phyloP scores from a whole-genome alignment of 2,329 filamentous ascomycete genomes.

The Alternaria brassicicola region DNA sequence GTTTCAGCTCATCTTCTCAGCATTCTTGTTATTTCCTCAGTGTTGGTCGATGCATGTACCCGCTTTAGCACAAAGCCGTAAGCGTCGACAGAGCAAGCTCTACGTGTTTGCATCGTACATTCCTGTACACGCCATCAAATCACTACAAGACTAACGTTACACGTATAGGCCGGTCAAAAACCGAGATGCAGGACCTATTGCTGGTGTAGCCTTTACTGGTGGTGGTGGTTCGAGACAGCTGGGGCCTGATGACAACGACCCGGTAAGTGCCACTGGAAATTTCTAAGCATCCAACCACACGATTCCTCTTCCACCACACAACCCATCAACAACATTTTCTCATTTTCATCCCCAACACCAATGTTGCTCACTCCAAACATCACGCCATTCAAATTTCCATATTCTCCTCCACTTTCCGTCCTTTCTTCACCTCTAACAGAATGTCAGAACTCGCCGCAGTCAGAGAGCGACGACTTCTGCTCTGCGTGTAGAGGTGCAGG shows the following conservation, averaged over 20 bases:
- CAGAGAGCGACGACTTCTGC: slow-evolving; percentile 87
- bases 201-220: slow-evolving; percentile 64
- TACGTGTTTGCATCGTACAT: slow-evolving; percentile 38
- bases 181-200: slow-evolving; percentile 67
- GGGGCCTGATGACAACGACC: slow-evolving; percentile 63
- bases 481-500: slow-evolving; percentile 83
- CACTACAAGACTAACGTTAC: slow-evolving; percentile 40
- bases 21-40: too few species aligned
- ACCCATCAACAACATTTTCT: slow-evolving; percentile 38
- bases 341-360: slow-evolving; percentile 38
- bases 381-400: slow-evolving; percentile 41
- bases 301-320: slow-evolving; percentile 47
- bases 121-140: slow-evolving; percentile 26
- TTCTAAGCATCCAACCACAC: slow-evolving; percentile 52
- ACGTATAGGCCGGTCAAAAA: slow-evolving; percentile 74
- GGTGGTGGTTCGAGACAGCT: slow-evolving; percentile 69
- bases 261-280: slow-evolving; percentile 57
- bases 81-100: slow-evolving; percentile 42
- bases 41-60: slow-evolving; percentile 30
- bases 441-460: slow-evolving; percentile 47
- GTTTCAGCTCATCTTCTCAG: too few species aligned
- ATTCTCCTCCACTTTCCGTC: slow-evolving; percentile 44
- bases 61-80: slow-evolving; percentile 33
- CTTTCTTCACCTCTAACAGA: slow-evolving; percentile 50
- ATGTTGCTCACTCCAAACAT: slow-evolving; percentile 42